Percentiles rank a stretch among this genome's conserved stretches.
Evolutionary conservation across 192 early-diverging fungal species (phyloP).

Genomic region (Linnemannia exigua): DNA sequence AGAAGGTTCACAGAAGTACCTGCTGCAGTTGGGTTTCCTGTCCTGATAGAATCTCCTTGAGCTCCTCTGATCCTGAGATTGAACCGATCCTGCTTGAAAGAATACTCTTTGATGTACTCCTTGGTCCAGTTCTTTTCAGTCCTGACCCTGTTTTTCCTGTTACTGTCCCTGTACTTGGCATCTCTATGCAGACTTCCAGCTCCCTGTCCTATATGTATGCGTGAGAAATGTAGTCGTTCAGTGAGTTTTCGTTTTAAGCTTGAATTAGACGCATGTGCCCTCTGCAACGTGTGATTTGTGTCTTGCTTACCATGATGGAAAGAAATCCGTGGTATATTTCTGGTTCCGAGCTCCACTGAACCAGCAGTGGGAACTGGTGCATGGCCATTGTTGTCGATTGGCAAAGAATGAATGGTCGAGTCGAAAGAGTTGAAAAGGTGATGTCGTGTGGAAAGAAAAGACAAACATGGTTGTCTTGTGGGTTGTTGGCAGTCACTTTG

Average conservation of each 20-base stretch:
- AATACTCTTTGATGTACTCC: neutral
- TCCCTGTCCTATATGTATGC: constrained; percentile 27
- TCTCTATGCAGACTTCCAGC: constrained; percentile 40
- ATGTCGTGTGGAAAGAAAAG: neutral
- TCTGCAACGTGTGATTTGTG: too few species aligned
- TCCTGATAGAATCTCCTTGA: constrained; percentile 40
- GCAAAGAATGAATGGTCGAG: neutral
- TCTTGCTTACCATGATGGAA: constrained; percentile 34
- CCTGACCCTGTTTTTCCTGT: neutral
- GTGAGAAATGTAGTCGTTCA: neutral
- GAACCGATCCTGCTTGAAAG: constrained; percentile 9
- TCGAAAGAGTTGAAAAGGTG: neutral
- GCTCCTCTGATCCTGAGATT: constrained; percentile 35
- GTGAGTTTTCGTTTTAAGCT: too few species aligned
- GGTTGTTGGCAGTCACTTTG: neutral
- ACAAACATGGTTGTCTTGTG: neutral
- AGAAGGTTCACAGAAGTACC: constrained; percentile 1
- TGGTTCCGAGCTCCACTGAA: constrained; percentile 40
- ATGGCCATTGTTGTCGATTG: constrained; percentile 10
- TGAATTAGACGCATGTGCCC: too few species aligned
- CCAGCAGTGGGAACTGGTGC: constrained; percentile 50
- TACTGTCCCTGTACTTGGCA: neutral
- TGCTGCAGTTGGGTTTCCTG: constrained; percentile 37
- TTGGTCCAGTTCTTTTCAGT: neutral
- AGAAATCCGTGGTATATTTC: constrained; percentile 44